Conservation (phyloP, 257 asterid genomes). For the Knoxia roxburghii region DNA sequence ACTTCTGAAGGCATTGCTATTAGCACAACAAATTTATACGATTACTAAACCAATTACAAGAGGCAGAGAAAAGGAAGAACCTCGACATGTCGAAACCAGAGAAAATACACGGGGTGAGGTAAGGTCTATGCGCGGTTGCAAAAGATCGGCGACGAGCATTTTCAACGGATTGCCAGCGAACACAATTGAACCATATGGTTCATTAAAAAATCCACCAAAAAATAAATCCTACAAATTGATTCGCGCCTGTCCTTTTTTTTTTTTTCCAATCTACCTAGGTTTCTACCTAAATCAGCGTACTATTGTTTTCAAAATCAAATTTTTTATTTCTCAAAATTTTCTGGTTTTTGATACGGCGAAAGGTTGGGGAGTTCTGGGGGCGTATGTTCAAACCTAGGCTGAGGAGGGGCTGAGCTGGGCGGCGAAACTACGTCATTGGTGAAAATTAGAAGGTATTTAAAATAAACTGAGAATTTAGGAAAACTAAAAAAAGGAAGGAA, state of each 20-base stretch:
- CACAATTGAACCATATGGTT: slow-evolving; percentile 7
- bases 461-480: neutral
- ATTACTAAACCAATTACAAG: too few relatives aligned
- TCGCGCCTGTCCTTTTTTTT: neutral
- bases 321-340: neutral
- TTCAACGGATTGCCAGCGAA: slow-evolving; percentile 6
- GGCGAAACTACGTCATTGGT: neutral
- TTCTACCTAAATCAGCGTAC: neutral
- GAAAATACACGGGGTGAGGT: neutral
- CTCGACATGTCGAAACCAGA: slow-evolving; percentile 18
- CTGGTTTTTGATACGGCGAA: neutral
- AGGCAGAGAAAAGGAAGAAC: neutral
- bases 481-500: neutral
- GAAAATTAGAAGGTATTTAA: neutral
- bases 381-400: slow-evolving; percentile 3
- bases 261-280: neutral
- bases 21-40: neutral
- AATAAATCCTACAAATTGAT: neutral
- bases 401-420: slow-evolving; percentile 3
- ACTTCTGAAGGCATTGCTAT: neutral
- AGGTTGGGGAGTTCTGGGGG: neutral
- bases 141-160: slow-evolving; percentile 20
- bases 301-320: too few relatives aligned
- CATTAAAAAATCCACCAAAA: neutral
- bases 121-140: neutral